Base-by-base conservation (phyloP, 257 asterid genomes). In the Solanum gandarillasii region DNA sequence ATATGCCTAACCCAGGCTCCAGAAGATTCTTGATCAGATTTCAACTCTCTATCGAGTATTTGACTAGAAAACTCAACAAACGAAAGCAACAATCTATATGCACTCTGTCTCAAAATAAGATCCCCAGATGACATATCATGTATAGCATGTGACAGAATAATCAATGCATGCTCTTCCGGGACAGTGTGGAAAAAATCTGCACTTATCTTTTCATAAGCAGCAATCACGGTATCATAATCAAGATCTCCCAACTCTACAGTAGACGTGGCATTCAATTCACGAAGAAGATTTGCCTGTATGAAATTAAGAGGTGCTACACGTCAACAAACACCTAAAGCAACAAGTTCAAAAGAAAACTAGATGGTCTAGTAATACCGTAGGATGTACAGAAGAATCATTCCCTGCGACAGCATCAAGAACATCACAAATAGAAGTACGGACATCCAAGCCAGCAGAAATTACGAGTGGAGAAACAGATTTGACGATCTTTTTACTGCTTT, bases 61-160 rank as follows among this genome's bases (percentile, higher is more conserved):
- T 91, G 90, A 85, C 92, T 76, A 29, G 94, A 91, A 92, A 95
- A 97, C 72, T 93, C 98, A 87, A 97, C 89, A 86, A 95, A 97
- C 46, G 93, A 95, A 60, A 93, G 92, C 91, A 97, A 91, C 88
- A 95, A 88, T 89, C 98, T 91, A 90, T 89, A 93, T 65, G 98
- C 99, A 93, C 98, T 92, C 92, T 97, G 96, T 88, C 99, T 91
- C 92, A 96, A 90, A 87, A 94, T 93, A 94, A 92, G 86, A 84
- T 96, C 98, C 90, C 90, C 93, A 52, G 98, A 97, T 70, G 97
- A 94, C 99, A 97, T 92, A 91, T 96, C 98, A 89, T 93, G 90
- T 36, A 95, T 88, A 87, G 94, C 89, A 86, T 95, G 98, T 84
- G 99, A 96, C 89, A 97, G 87, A 90, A 97, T 90, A 87, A 95